phyloP scores from a whole-genome alignment of 306 rosid genomes.

The Cucumis melo region DNA sequence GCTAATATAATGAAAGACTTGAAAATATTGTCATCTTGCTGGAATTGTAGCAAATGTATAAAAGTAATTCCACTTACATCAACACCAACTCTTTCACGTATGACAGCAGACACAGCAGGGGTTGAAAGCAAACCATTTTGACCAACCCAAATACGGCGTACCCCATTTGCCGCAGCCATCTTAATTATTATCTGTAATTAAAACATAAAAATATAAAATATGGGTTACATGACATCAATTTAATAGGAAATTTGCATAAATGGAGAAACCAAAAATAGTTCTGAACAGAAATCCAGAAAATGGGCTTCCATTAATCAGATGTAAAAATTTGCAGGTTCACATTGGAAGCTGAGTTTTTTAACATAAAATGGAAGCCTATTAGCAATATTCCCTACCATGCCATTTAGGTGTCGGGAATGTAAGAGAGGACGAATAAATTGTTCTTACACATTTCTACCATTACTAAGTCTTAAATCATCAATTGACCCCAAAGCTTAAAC shows the following conservation, averaged over 20 bases:
- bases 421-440: not conserved
- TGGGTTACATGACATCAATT: constrained; percentile 2
- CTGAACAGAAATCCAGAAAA: constrained; percentile 1
- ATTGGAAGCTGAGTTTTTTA: not conserved
- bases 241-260: not conserved
- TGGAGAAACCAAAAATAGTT: constrained; percentile 1
- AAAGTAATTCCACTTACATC: constrained; percentile 42
- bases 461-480: not conserved
- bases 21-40: not conserved
- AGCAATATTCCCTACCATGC: not conserved
- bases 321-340: not conserved
- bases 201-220: not conserved
- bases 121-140: constrained; percentile 94
- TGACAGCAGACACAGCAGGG: constrained; percentile 95
- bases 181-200: constrained; percentile 64
- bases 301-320: not conserved
- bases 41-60: not conserved
- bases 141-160: constrained; percentile 85
- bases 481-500: no score
- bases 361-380: not conserved
- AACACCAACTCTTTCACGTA: constrained; percentile 82
- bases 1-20: not conserved
- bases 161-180: constrained; percentile 94
- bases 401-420: not conserved
- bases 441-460: not conserved